Evolutionary conservation across 2,329 filamentous ascomycete genomes (phyloP), one percentile per base, ranked within the genome.

Genomic region (Pseudogymnoascus pannorum): DNA sequence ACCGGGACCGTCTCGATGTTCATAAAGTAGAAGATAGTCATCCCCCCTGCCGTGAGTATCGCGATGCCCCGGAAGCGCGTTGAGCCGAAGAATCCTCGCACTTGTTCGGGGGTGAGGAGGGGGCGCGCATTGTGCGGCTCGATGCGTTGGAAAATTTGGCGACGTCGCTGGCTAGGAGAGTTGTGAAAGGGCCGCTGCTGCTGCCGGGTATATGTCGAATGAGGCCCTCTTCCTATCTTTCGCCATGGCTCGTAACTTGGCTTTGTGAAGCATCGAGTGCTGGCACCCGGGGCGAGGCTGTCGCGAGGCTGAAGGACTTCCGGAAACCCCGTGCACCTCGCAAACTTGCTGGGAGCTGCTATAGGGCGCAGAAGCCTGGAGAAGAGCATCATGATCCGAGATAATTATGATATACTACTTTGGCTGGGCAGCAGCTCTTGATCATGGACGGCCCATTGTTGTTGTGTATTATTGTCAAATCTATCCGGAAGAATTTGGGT

Each of bases 1-100:
- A 91, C 81, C 1, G 89, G 88, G 12, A 92, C 88, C 31, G 81
- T 82, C 72, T 93, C 87, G 42, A 89, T 76, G 70, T 92, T 87
- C 70, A 76, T 79, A 61, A 85, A 77, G 76, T 91, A 92, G 71
- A 91, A 85, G 3, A 70, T 57, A 14, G 62, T 20, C 4, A 74
- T 77, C n/a, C 73, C 68, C 14, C 77, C 71, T 26, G 76, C 75
- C 12, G 76, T 63, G 0, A 75, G 65, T 14, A 79, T 70, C 12
- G 82, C 72, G 26, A 75, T 68, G 61, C 74, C 72, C 48, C 77
- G 76, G 59, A 65, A 62, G 2, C 68, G 72, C 22, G 73, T 73
- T 62, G 73, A 74, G 36, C 72, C 71, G 24, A 70, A 61, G 44
- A 75, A 64, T 4, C 68, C 67, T 51, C 64, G 60, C 12, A 78